Percentiles rank a stretch among this genome's conserved stretches.
phyloP scores from a whole-genome alignment of 2,329 filamentous ascomycete species.

The Xylogone sp. region DNA sequence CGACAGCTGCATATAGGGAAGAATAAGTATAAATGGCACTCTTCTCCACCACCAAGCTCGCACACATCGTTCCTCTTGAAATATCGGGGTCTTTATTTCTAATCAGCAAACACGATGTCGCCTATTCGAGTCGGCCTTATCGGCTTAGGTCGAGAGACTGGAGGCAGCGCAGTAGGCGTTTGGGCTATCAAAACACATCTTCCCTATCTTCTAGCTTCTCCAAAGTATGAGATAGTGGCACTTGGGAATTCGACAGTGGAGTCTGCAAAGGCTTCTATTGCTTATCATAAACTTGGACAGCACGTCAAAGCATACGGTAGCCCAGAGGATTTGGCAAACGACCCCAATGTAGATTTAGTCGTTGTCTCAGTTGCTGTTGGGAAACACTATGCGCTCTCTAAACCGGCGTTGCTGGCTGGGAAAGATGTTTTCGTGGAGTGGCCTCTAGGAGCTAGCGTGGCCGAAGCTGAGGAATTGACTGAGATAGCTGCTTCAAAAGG shows the following conservation, averaged over 20 bases:
- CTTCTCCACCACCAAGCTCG: no score
- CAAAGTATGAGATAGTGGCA: conserved; percentile 39
- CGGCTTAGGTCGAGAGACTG: conserved; percentile 6
- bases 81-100: background rate
- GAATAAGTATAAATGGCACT: no score
- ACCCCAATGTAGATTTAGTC: conserved; percentile 43
- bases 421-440: conserved; percentile 47
- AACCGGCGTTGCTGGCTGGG: conserved; percentile 36
- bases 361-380: conserved; percentile 40
- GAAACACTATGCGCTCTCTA: conserved; percentile 36
- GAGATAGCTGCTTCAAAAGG: conserved; percentile 35
- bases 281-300: conserved; percentile 30
- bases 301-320: conserved; percentile 38
- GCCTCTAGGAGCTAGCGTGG: conserved; percentile 38
- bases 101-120: background rate
- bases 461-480: conserved; percentile 38
- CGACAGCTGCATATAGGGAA: no score
- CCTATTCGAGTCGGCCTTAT: conserved; percentile 16
- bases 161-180: conserved; percentile 3
- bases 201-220: conserved; percentile 27
- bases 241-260: conserved; percentile 41
- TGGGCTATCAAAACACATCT: conserved; percentile 57
- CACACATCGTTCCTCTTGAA: no score
- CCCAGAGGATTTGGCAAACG: conserved; percentile 36
- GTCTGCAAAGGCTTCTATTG: conserved; percentile 37